Base-by-base conservation (phyloP, 768 basidiomycete genomes). In the Pilatotrama ljubarskyi region DNA sequence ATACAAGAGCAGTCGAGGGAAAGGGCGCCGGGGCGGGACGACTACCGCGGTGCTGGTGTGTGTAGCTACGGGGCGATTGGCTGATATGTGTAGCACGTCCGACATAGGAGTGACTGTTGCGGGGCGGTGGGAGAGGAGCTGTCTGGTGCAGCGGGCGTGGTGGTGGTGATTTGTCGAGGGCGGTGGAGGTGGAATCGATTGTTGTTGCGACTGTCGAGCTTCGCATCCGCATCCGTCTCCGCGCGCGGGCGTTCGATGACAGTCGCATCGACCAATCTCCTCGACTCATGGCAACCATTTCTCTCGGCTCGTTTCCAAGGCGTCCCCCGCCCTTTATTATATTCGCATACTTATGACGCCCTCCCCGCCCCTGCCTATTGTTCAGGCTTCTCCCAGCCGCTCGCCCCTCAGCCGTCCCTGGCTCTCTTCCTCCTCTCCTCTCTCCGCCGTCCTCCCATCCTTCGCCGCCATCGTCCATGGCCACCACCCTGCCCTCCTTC, bases 401-500 rank as follows among this genome's bases (percentile, higher is more conserved):
- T 62, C 72, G 69, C 68, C 69, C 73, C 73, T 70, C 73, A 14
- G 38, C 38, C 38, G 38, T n/a, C 38, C 38, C 14, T 51, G 38
- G 44, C 43, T 26, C 54, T 25, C 46, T 53, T 49, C 55, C 56
- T 51, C 60, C 54, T 22, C 61, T 40, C 56, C 25, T 22, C 32
- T 55, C 25, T 40, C 32, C 58, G 44, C 38, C 24, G 36, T 41
- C 58, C 11, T 38, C 68, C 35, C 59, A 20, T 18, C 24, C 36
- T 32, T 72, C 64, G 58, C 51, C 65, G 66, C 67, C 65, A 66
- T 66, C 70, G 51, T 49, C 64, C 68, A 90, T 87, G 87, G 77
- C 87, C 70, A 79, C 87, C 70, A 74, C 88, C 68, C 85, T 93
- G 67, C 91, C 91, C 69, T 92, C 91, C 57, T 93, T 93, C 72